Base-by-base conservation (phyloP, 352 stramenopile genomes). In the Globisporangium mamillatum region DNA sequence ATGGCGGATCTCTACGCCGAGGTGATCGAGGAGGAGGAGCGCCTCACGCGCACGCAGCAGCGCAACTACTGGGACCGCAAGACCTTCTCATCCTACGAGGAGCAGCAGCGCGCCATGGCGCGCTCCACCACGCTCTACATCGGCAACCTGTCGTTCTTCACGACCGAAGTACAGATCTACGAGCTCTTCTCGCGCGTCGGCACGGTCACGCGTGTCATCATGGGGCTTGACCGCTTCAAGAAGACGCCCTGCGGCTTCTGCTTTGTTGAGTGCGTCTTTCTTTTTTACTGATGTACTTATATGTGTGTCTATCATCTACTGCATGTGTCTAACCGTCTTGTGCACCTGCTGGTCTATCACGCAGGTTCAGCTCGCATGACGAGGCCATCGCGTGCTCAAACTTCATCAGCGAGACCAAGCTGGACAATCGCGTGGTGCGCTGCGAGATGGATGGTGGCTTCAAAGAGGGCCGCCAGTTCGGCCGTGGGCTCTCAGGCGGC, bases 91-190 rank as follows among this genome's bases (percentile, higher is more conserved):
- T 97, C 88, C 10, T 87, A 87, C 46, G 92, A 98, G 41, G 86
- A 97, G 73, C 96, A 99, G 81, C 92, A 98, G 74, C 81, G 88
- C 46, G 96, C 95, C 44, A 92, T 99, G 61, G 84, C 82, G 24
- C 84, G 80, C 54, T 98, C 92, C 25, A 75, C 75, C 10, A 99
- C 97, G 25, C 74, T 99, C 25, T 99, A 99, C 77, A 84, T 99
- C 41, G 97, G 97, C 55, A 99, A 99, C 75, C 74, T 99, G 54
- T 95, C 92, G 52, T 99, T 99, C 78, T 98, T 97, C 68, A 99
- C 97, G 24, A 96, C 92, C 22, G 93, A 98, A 67, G 78, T 86
- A 41, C 96, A 99, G 75, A 95, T 99, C 65, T 94, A 93, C 73
- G 90, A 97, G 73, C 85, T 98, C 57, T 99, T 99, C 75, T 92